phyloP scores from a whole-genome alignment of 1,139 yeast species.

The Geotrichum macrosporum region DNA sequence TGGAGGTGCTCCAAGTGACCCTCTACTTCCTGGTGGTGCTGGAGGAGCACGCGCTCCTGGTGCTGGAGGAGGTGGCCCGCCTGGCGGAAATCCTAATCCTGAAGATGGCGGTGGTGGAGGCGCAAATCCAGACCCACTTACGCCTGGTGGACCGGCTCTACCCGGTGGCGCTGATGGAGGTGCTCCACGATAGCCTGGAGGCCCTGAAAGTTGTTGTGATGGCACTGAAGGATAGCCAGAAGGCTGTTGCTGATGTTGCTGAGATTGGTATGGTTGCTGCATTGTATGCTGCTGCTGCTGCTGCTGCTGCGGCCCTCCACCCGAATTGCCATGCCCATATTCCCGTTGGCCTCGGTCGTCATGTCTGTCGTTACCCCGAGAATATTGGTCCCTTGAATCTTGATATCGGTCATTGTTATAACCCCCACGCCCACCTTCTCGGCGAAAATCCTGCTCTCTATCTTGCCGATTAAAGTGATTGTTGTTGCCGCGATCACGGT shows the following conservation, averaged over 20 bases:
- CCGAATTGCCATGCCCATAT: conserved; percentile 16
- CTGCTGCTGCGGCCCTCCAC: too few species aligned
- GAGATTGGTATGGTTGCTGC: conserved; percentile 10
- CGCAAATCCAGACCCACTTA: conserved; percentile 13
- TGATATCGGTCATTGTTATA: conserved; percentile 3
- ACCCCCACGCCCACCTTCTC: conserved; percentile 9
- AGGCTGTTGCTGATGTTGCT: conserved; percentile 10
- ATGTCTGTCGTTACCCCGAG: conserved; percentile 13
- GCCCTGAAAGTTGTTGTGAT: conserved; percentile 15
- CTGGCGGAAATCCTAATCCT: conserved; percentile 30
- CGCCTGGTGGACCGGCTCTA: conserved; percentile 23
- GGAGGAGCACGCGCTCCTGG: conserved; percentile 26
- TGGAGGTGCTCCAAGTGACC: too few species aligned
- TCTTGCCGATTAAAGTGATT: conserved; percentile 4
- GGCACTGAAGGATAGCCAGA: conserved; percentile 7
- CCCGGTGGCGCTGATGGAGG: conserved; percentile 18
- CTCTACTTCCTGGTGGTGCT: conserved; percentile 26
- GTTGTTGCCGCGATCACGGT: conserved; percentile 10
- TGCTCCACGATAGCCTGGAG: conserved; percentile 18
- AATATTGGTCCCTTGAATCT: not conserved
- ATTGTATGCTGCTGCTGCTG: too few species aligned
- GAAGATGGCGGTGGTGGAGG: conserved; percentile 32
- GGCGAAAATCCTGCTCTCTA: conserved; percentile 4
- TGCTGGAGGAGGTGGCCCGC: conserved; percentile 27
- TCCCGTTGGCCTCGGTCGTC: conserved; percentile 19